Conservation (phyloP, 441 rosid species). For the Pelargonium myrrhifolium region DNA sequence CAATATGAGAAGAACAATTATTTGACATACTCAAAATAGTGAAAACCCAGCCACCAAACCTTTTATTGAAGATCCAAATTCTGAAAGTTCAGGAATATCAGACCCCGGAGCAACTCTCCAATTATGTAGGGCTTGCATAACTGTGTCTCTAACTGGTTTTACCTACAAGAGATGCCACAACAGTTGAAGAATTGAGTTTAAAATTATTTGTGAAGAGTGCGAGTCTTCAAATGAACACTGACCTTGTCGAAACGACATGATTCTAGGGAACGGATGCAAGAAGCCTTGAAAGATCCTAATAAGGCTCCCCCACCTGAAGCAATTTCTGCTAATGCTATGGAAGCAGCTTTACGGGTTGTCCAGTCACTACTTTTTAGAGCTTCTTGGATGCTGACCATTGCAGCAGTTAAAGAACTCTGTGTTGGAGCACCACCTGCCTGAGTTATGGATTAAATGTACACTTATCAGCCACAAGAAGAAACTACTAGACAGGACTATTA, state of each 20-base stretch:
- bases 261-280: conserved; percentile 67
- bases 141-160: conserved; percentile 86
- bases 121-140: conserved; percentile 55
- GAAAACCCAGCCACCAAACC: conserved; percentile 34
- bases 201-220: conserved; percentile 13
- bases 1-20: conserved; percentile 1
- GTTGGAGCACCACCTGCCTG: conserved; percentile 90
- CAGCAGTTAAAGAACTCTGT: conserved; percentile 47
- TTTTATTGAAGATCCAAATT: conserved; percentile 69
- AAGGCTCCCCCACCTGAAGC: conserved; percentile 62
- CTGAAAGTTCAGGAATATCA: conserved; percentile 64
- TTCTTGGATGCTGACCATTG: conserved; percentile 63
- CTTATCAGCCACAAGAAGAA: neutral
- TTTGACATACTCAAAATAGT: conserved; percentile 1
- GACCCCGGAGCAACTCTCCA: conserved; percentile 68
- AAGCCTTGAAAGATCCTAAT: conserved; percentile 58
- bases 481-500: too few relatives aligned
- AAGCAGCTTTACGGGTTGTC: conserved; percentile 90
- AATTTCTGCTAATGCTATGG: conserved; percentile 61
- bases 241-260: conserved; percentile 97
- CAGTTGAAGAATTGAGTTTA: conserved; percentile 6
- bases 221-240: conserved; percentile 9
- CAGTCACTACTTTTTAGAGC: conserved; percentile 71
- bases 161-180: conserved; percentile 43
- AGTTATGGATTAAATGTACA: conserved; percentile 16